Percentiles rank a stretch among this genome's conserved stretches.
These are phyloP conservation scores for Brassica nigra DNA, from an alignment of 345 rosid genomes.

Conservation along the genomic window DNA sequence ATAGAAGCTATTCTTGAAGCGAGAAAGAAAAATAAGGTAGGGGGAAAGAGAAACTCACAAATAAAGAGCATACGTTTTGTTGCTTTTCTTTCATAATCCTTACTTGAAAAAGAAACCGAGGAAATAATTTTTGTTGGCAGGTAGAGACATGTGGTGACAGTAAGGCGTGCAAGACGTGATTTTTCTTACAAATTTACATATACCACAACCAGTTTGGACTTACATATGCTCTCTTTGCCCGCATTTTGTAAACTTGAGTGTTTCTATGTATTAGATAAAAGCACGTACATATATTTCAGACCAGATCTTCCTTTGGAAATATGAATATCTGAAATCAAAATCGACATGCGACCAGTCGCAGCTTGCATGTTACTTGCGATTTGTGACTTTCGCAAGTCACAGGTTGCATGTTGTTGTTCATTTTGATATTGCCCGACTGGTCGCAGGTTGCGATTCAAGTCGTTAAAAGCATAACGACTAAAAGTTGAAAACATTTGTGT, in stretches of 20 bases:
- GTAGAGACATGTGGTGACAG: slow-evolving; percentile 54
- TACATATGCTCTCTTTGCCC: neutral
- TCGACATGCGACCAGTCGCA: neutral
- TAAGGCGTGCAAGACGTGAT: slow-evolving; percentile 57
- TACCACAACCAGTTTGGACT: slow-evolving; percentile 1
- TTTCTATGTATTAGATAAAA: neutral
- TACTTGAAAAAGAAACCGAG: neutral
- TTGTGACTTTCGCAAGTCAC: too few relatives aligned
- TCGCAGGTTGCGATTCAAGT: too few relatives aligned
- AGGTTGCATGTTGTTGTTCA: too few relatives aligned
- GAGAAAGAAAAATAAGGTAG: slow-evolving; percentile 66
- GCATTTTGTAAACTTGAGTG: neutral
- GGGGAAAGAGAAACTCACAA: slow-evolving; percentile 9
- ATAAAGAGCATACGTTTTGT: neutral
- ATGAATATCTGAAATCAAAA: neutral
- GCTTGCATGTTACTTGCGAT: too few relatives aligned
- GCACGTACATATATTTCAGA: neutral
- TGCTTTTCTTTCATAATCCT: neutral
- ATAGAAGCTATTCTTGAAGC: slow-evolving; percentile 66
- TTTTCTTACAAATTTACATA: neutral
- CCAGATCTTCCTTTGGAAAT: neutral
- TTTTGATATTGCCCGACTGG: too few relatives aligned
- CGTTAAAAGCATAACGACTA: too few relatives aligned
- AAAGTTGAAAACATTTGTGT: too few relatives aligned
- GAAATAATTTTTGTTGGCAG: slow-evolving; percentile 44